Conservation (phyloP, 1,284 basidiomycete genomes). For the Malassezia psittaci region DNA sequence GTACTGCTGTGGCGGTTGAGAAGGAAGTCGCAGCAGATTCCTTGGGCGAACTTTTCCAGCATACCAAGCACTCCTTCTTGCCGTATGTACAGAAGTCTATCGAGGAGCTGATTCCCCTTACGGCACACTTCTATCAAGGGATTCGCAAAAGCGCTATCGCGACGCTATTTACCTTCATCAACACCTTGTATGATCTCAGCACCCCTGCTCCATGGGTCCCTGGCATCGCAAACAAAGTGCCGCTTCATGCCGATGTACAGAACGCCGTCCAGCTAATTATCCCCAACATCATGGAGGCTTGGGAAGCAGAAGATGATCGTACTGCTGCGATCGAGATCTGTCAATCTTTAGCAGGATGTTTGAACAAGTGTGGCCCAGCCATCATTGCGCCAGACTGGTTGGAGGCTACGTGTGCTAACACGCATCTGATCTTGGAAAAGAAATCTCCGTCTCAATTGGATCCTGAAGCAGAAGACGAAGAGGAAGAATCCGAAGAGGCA, state of each 20-base stretch:
- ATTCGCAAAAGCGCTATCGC: slow-evolving; percentile 89
- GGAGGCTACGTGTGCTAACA: slow-evolving; percentile 52
- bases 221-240: slow-evolving; percentile 56
- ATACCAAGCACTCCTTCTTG: slow-evolving; percentile 74
- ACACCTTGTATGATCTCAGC: slow-evolving; percentile 83
- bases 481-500: slow-evolving; percentile 58
- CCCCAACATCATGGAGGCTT: slow-evolving; percentile 72
- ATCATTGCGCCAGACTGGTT: slow-evolving; percentile 54
- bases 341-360: slow-evolving; percentile 74
- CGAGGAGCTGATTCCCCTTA: slow-evolving; percentile 68
- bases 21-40: slow-evolving; percentile 98
- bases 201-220: slow-evolving; percentile 71
- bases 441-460: slow-evolving; percentile 71
- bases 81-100: slow-evolving; percentile 65
- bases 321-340: slow-evolving; percentile 76
- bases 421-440: slow-evolving; percentile 60
- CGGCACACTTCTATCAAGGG: slow-evolving; percentile 93
- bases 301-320: slow-evolving; percentile 91
- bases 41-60: slow-evolving; percentile 77
- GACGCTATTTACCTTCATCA: slow-evolving; percentile 76
- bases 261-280: slow-evolving; percentile 71
- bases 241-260: slow-evolving; percentile 66
- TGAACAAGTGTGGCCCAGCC: slow-evolving; percentile 78
- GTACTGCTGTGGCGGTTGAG: slow-evolving; percentile 93
- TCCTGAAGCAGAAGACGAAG: slow-evolving; percentile 76